A percentile compares a stretch with the other conserved stretches of the same genome.
These are phyloP conservation scores for Alnus rubra DNA, from an alignment of 306 rosid species.

Conservation along the genomic window DNA sequence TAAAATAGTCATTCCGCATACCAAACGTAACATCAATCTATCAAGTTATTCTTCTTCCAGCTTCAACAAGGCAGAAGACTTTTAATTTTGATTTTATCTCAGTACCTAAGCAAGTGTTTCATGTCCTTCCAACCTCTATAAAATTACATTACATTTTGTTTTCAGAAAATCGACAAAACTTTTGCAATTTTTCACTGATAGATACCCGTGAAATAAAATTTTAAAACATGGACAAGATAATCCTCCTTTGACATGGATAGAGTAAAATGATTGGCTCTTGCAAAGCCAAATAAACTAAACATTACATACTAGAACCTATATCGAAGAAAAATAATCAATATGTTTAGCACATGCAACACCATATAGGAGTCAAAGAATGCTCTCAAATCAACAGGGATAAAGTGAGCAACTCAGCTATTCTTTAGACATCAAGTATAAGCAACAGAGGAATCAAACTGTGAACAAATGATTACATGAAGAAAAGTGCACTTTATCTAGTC, in stretches of 20 bases:
- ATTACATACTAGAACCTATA: not conserved
- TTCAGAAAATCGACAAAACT: not conserved
- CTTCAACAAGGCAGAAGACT: not conserved
- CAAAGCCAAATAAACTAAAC: not conserved
- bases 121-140: not conserved
- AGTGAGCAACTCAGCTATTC: not conserved
- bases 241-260: not conserved
- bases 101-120: not conserved
- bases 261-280: not conserved
- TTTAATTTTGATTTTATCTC: not conserved
- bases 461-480: not conserved
- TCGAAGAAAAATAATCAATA: not conserved
- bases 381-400: not conserved
- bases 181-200: not conserved
- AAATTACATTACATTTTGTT: not conserved
- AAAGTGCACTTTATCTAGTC: not conserved
- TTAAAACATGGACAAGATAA: not conserved
- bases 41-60: not conserved
- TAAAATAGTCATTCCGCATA: too few relatives aligned
- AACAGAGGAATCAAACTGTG: not conserved
- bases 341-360: not conserved
- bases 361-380: not conserved
- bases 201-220: not conserved
- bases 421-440: not conserved
- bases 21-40: too few relatives aligned